phyloP scores from a whole-genome alignment of 768 basidiomycete species.

The Leucocoprinus leucothites region DNA sequence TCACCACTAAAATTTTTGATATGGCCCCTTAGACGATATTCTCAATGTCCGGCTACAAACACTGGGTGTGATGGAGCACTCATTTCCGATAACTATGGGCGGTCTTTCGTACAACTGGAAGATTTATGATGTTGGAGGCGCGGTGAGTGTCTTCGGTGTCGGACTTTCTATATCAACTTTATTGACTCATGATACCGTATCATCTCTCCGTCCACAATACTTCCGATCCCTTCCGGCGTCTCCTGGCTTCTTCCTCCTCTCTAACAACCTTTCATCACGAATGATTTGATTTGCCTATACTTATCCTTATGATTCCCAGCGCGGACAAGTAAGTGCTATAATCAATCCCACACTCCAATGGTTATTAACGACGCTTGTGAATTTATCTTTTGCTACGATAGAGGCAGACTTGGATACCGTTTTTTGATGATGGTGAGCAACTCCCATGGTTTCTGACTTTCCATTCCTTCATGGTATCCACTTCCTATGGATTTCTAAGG shows the following conservation, averaged over 20 bases:
- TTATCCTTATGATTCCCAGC: constrained; percentile 29
- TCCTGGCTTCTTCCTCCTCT: not conserved
- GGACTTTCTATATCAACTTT: not conserved
- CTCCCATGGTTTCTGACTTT: not conserved
- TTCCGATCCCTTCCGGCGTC: not conserved
- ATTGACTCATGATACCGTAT: not conserved
- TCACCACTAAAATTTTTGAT: not conserved
- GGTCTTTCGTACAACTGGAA: constrained; percentile 71
- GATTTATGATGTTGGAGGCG: constrained; percentile 82
- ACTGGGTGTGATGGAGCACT: constrained; percentile 74
- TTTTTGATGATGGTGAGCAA: constrained; percentile 75
- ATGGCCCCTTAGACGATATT: constrained; percentile 55
- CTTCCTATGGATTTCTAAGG: no score
- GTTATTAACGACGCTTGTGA: constrained; percentile 1
- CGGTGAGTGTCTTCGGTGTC: constrained; percentile 43
- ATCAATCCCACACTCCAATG: not conserved
- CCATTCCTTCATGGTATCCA: not conserved
- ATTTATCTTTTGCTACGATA: constrained; percentile 22
- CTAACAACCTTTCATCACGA: not conserved
- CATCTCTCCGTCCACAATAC: not conserved
- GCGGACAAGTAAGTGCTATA: constrained; percentile 50
- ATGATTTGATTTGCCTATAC: not conserved
- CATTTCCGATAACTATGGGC: constrained; percentile 63
- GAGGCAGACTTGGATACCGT: constrained; percentile 82
- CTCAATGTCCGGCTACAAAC: constrained; percentile 80